These are phyloP conservation scores for Strobilomyces confusus DNA, from an alignment of 768 basidiomycete species.

Conservation along the genomic window DNA sequence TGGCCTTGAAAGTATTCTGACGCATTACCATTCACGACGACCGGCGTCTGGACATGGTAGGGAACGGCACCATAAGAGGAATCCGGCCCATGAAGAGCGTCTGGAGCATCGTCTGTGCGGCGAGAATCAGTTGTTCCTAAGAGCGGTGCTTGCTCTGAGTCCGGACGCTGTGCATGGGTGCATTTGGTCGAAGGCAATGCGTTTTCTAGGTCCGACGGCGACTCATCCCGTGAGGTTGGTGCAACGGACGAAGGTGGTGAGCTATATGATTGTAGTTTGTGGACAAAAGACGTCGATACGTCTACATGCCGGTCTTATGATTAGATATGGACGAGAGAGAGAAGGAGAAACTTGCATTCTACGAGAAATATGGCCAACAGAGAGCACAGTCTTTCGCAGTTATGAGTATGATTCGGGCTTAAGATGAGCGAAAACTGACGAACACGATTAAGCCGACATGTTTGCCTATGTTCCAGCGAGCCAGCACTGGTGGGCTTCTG, in stretches of 20 bases:
- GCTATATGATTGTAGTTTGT: slow-evolving; percentile 59
- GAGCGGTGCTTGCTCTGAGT: slow-evolving; percentile 20
- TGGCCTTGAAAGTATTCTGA: slow-evolving; percentile 32
- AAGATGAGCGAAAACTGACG: slow-evolving; percentile 27
- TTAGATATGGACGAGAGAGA: background rate
- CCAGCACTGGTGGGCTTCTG: slow-evolving; percentile 41
- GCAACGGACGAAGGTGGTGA: slow-evolving; percentile 45
- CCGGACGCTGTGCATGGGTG: background rate
- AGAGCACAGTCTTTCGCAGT: slow-evolving; percentile 49
- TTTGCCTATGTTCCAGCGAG: slow-evolving; percentile 47
- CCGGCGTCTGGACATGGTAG: background rate
- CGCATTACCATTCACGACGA: background rate
- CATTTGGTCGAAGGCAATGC: slow-evolving; percentile 1
- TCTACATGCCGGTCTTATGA: slow-evolving; percentile 38
- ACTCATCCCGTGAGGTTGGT: slow-evolving; percentile 26
- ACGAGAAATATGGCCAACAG: slow-evolving; percentile 70
- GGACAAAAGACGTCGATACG: slow-evolving; percentile 70
- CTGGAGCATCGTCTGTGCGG: background rate
- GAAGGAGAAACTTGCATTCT: slow-evolving; percentile 57
- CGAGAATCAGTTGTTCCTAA: slow-evolving; percentile 5
- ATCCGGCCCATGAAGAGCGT: background rate
- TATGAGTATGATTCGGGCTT: background rate
- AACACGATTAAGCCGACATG: slow-evolving; percentile 75
- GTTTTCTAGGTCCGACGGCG: slow-evolving; percentile 7
- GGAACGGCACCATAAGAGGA: slow-evolving; percentile 21